Percentiles rank a stretch among this genome's conserved stretches.
These are phyloP conservation scores for Blastobotrys robertii DNA, from an alignment of 805 yeast species.

Conservation along the genomic window DNA sequence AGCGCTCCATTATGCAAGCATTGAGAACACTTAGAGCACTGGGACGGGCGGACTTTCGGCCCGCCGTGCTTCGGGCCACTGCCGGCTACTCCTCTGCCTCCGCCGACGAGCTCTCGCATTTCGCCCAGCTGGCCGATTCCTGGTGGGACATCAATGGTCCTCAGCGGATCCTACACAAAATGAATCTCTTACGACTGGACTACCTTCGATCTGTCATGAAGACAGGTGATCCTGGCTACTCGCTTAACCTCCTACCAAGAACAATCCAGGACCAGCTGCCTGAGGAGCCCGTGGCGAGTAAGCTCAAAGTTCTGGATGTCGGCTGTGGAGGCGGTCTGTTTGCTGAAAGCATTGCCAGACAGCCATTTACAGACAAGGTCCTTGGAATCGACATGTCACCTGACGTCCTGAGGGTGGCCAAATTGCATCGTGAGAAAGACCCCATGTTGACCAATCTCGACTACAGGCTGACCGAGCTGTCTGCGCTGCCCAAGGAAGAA, in stretches of 20 bases:
- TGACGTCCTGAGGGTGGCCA: constrained; percentile 76
- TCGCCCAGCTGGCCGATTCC: constrained; percentile 76
- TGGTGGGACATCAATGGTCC: constrained; percentile 98
- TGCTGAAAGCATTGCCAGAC: constrained; percentile 76
- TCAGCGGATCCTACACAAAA: constrained; percentile 85
- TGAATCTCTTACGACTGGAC: constrained; percentile 86
- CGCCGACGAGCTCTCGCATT: constrained; percentile 64
- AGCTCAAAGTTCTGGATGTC: constrained; percentile 61
- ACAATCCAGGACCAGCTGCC: constrained; percentile 11
- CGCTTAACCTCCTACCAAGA: constrained; percentile 53
- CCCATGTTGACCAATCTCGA: constrained; percentile 51
- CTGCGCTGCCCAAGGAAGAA: constrained; percentile 36
- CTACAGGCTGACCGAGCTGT: constrained; percentile 57
- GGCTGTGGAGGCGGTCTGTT: constrained; percentile 99
- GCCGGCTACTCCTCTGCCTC: constrained; percentile 10
- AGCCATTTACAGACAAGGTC: constrained; percentile 49
- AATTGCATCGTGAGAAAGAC: constrained; percentile 54
- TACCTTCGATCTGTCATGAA: constrained; percentile 60
- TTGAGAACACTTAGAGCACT: background rate
- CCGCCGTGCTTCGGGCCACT: background rate
- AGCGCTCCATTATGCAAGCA: background rate
- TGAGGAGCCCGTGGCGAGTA: constrained; percentile 19
- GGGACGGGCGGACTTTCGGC: background rate
- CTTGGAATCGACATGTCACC: constrained; percentile 78
- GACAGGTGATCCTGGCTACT: constrained; percentile 62